Base-by-base conservation (phyloP, 768 basidiomycete genomes). In the Psilocybe tampanensis region DNA sequence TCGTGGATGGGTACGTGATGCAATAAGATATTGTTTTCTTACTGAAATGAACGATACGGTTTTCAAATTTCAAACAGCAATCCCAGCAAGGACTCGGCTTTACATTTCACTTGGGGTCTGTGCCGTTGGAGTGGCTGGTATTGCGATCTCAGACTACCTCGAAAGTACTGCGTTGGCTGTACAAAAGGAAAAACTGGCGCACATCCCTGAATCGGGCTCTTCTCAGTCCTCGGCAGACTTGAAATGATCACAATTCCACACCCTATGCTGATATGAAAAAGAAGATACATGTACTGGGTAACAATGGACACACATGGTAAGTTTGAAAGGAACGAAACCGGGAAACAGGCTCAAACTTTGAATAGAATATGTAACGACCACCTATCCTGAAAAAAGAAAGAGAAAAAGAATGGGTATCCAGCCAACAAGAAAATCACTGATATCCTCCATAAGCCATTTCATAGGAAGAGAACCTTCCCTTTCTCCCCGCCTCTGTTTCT, bases 61-160 rank as follows among this genome's bases (percentile, higher is more conserved):
- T n/a, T 17, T 17, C 32, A 3, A 11, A 22, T 47, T 4, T 15
- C 18, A 21, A 26, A 21, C 29, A 86, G 86, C 78, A 41, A 74
- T 87, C 29, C 82, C 86, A 11, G 70, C 84, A 23, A 70, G 74
- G 24, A 83, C 82, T 39, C 81, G 86, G 33, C 73, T 85, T 24
- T 71, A 73, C 50, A 62, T 86, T 44, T 83, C 83, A 4, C 70
- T 84, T 55, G 78, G 71, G 5, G 66, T 80, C 45, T 84, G 79
- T 58, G 65, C 74, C 3, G 66, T 85, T 23, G 84, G 79, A 11
- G 72, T 68, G 8, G 68, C 68, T 19, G 86, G 86, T 17, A 62
- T 86, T 23, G 61, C 74, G 34, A 60, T 79, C 41, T 84, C 86
- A 36, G 76, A 85, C 63, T 76, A 78, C 50, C 67, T 86, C 36